Base-by-base conservation (phyloP, 2,329 filamentous ascomycete genomes). In the Arthroderma sp. region DNA sequence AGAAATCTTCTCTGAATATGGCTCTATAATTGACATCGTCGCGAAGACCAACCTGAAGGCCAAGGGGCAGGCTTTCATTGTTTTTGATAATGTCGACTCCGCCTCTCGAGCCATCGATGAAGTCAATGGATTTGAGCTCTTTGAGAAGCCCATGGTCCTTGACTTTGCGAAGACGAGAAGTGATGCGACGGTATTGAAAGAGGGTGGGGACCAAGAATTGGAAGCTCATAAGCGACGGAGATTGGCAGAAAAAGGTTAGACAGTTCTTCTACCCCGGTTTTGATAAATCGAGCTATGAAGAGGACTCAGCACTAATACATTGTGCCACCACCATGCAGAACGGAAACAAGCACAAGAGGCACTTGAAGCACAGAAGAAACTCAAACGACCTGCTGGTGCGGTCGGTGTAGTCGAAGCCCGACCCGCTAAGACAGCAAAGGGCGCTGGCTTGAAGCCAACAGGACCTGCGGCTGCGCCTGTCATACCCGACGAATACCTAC, bases 401-500 rank as follows among this genome's bases (percentile, higher is more conserved):
- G 67, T 73, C 11, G 58, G 63, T 43, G 67, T 66, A 36, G 45
- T 61, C 46, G 55, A 47, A 31, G 36, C 68, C n/a, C 77, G 82
- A 40, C 78, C 82, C 0, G 68, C 76, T 44, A 89, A 89, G 69
- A 73, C 80, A 10, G 73, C 76, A n/a, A 75, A 80, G 55, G 78
- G 79, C 36, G 70, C 76, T 27, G 85, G 85, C 31, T 77, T 89
- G 68, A 93, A 93, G 62, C 77, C 84, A 4, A 83, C 82, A 1
- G 78, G 77, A 47, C 74, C 78, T 4, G 72, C 78, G 9, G 73
- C 78, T 1, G 72, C 81, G 3, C 74, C 83, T 7, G 82, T 87
- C 45, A 81, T 96, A 11, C 87, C 88, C n/a, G 91, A 96, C 74
- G 91, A 98, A 67, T 96, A 94, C 64, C 77, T 96, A 3, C 89